Evolutionary conservation across 2,329 filamentous ascomycete genomes (phyloP), one percentile per base, ranked within the genome.

Genomic region (Aspergillus puulaauensis): DNA sequence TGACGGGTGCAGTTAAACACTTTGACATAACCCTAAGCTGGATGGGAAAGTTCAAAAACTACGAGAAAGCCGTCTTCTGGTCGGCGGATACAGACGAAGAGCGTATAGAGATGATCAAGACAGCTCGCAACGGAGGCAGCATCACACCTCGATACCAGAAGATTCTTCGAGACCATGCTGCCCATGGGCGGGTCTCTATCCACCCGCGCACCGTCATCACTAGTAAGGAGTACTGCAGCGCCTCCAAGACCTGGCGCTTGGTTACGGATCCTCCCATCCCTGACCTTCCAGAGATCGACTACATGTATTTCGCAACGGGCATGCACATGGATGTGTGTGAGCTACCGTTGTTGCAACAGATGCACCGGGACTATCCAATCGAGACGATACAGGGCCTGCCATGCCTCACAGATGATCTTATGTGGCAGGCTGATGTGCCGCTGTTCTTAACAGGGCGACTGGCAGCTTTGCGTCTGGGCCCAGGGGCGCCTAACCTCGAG

Each of bases 1-100:
- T 46, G 17, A 27, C 23, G 17, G 24, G 12, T 12, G 2, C 31
- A 64, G 81, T 91, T 50, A 93, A 93, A 73, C 86, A 88, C 58
- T 93, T 93, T 63, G 90, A 93, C 65, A 82, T 93, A 23, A 84
- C 87, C 56, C 79, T 93, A 2, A 82, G 84, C 48, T 95, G 90
- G 90, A 89, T 93, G 72, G 89, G 88, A 9, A 93, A 93, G 70
- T 93, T 90, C 72, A 86, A 87, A 56, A 93, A 93, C 69, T 83
- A 86, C 54, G 86, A 90, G 64, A 89, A 93, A 69, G 87, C 90
- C 0, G 81, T 82, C 0, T 95, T 93, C 72, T 93, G 89, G 88
- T 85, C 84, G 6, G 88, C 89, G 3, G 89, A 92, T 64, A 84
- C 83, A 6, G 87, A 91, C 59, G 82, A 86, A 66, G 83, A 93